Base-by-base conservation (phyloP, 768 basidiomycete species). In the Lactarius quietus region DNA sequence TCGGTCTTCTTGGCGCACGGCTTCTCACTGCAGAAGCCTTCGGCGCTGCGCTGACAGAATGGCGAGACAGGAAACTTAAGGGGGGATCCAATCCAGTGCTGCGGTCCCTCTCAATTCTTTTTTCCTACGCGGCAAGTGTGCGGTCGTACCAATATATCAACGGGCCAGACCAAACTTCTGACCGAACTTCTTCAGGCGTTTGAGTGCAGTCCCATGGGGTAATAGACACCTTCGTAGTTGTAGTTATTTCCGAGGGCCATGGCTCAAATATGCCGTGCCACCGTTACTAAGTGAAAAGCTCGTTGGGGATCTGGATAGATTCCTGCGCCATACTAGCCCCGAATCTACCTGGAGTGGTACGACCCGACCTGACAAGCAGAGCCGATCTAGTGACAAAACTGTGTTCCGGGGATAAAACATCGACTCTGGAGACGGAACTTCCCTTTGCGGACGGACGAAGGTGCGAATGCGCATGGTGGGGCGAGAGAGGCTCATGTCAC, bases 71-170 rank as follows among this genome's bases (percentile, higher is more conserved):
- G 58, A 56, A 29, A 14, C 33, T 36, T 20, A 43, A 48, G 55
- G 39, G 43, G 17, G 41, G 39, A 29, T 54, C 7, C n/a, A 33
- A 20, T 65, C 45, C 62, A 33, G 58, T 48, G 31, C 39, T 53
- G 58, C 53, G 41, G 33, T 38, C 31, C 63, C n/a, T 23, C n/a
- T 51, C 39, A 36, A 17, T 48, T 48, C 3, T 51, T 26, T 29
- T 48, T 61, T 56, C 55, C 51, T 26, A 61, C 31, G 64, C 64
- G 64, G 64, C n/a, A 61, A 52, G 31, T 65, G 55, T 57, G 64
- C 59, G 64, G 55, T 61, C 28, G 51, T 65, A 65, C 54, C 31
- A 48, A 58, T 60, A 56, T 65, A 60, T 52, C 64, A 51, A 61
- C 54, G 28, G 45, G 43, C 12, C 18, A 15, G 10, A 29, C 59